phyloP scores from a whole-genome alignment of 169 alveolate species.

The Plasmodium gaboni region DNA sequence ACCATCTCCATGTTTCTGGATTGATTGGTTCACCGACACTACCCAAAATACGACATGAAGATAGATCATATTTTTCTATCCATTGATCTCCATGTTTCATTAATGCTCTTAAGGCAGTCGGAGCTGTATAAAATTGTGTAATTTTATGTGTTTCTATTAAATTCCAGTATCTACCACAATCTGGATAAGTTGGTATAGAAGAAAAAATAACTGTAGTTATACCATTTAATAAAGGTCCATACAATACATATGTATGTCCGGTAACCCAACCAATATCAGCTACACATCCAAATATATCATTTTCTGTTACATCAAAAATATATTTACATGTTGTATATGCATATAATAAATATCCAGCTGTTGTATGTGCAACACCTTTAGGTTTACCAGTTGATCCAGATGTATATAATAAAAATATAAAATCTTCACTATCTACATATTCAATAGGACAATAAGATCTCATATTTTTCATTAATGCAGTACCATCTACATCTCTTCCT shows the following conservation, averaged over 20 bases:
- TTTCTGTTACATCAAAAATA: conserved; percentile 90
- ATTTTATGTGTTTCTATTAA: conserved; percentile 91
- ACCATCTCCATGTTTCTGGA: conserved; percentile 97
- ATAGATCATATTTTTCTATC: conserved; percentile 81
- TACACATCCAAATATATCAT: conserved; percentile 94
- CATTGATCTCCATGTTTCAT: conserved; percentile 88
- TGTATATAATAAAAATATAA: conserved; percentile 94
- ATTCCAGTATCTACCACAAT: conserved; percentile 92
- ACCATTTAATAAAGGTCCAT: conserved; percentile 96
- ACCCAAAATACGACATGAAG: conserved; percentile 87
- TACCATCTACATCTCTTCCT: conserved; percentile 89
- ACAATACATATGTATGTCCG: conserved; percentile 96
- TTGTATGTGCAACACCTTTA: conserved; percentile 95
- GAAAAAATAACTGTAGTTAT: conserved; percentile 95
- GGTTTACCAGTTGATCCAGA: conserved; percentile 98
- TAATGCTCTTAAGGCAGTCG: conserved; percentile 96
- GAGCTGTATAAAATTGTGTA: conserved; percentile 97
- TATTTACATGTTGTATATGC: conserved; percentile 92
- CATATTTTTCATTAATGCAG: conserved; percentile 89
- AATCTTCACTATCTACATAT: conserved; percentile 95
- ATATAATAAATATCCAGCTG: conserved; percentile 94
- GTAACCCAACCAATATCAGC: conserved; percentile 99
- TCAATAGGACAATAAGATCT: conserved; percentile 94
- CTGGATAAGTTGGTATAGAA: conserved; percentile 96
- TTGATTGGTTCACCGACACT: conserved; percentile 95